These are phyloP conservation scores for Citrus maxima DNA, from an alignment of 345 rosid species.

Conservation along the genomic window DNA sequence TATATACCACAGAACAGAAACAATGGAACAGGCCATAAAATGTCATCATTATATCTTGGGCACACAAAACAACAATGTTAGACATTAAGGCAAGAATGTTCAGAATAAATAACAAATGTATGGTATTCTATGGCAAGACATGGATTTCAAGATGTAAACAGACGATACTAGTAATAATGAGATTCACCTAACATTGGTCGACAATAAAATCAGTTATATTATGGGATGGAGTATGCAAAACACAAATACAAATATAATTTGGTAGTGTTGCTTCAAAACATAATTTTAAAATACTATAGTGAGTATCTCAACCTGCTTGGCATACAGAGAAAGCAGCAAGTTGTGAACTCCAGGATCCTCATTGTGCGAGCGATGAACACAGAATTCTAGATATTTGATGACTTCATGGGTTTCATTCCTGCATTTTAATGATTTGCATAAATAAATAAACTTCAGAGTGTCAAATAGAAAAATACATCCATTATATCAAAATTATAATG, in stretches of 20 bases:
- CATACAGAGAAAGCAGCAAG: constrained; percentile 89
- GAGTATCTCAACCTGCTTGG: constrained; percentile 75
- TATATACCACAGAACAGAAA: background rate
- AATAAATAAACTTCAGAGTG: background rate
- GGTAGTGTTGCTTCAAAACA: background rate
- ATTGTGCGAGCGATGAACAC: constrained; percentile 81
- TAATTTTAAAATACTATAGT: background rate
- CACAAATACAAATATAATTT: background rate
- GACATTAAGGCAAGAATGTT: background rate
- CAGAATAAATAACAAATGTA: background rate
- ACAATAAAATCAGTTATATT: background rate
- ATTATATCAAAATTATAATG: background rate
- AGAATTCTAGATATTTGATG: constrained; percentile 89
- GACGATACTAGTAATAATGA: background rate
- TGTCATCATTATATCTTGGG: background rate
- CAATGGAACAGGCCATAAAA: background rate
- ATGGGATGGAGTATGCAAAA: background rate
- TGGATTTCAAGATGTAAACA: background rate
- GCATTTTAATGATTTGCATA: constrained; percentile 25
- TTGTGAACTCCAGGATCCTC: constrained; percentile 99
- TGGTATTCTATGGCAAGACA: background rate
- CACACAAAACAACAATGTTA: background rate
- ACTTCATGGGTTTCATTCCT: constrained; percentile 99
- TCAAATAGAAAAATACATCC: background rate
- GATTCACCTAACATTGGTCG: background rate